Conservation (phyloP, 2,329 filamentous ascomycete species). For the Microcyclosporella mali region DNA sequence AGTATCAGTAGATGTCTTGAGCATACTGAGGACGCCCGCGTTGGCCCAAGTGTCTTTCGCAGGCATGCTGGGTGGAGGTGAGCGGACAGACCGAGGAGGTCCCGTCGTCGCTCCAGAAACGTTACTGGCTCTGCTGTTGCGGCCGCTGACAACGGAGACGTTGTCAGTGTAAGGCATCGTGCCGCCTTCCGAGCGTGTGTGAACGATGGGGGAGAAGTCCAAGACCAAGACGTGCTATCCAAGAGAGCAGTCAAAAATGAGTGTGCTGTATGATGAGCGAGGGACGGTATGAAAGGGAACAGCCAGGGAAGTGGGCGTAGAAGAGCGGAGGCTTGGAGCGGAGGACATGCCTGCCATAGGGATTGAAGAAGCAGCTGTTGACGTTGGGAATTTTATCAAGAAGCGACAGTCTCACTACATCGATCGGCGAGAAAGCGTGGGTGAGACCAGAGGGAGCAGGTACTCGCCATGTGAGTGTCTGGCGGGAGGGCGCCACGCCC, state of each 20-base stretch:
- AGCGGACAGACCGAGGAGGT: slow-evolving; percentile 24
- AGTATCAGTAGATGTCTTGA: slow-evolving; percentile 45
- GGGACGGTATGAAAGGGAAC: slow-evolving; percentile 8
- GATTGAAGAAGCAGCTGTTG: too few species aligned
- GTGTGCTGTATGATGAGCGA: slow-evolving; percentile 14
- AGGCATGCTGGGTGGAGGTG: slow-evolving; percentile 26
- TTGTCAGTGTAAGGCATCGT: slow-evolving; percentile 42
- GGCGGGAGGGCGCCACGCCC: too few species aligned
- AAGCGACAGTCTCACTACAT: too few species aligned
- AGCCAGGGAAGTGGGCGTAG: slow-evolving; percentile 2
- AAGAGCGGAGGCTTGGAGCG: not conserved
- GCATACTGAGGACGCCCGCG: slow-evolving; percentile 45
- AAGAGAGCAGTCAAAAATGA: slow-evolving; percentile 23
- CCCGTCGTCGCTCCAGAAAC: slow-evolving; percentile 35
- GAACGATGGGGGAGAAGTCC: slow-evolving; percentile 17
- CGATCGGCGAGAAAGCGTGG: too few species aligned
- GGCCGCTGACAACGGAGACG: slow-evolving; percentile 42
- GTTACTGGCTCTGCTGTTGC: slow-evolving; percentile 44
- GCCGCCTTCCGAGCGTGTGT: slow-evolving; percentile 26
- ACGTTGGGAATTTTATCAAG: too few species aligned
- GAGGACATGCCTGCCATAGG: slow-evolving; percentile 2
- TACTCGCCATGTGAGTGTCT: too few species aligned
- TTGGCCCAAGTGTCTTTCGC: slow-evolving; percentile 30
- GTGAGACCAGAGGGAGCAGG: too few species aligned
- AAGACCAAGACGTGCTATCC: slow-evolving; percentile 28